These are phyloP conservation scores for Sporothrix euskadiensis DNA, from an alignment of 2,329 filamentous ascomycete genomes.

Conservation along the genomic window DNA sequence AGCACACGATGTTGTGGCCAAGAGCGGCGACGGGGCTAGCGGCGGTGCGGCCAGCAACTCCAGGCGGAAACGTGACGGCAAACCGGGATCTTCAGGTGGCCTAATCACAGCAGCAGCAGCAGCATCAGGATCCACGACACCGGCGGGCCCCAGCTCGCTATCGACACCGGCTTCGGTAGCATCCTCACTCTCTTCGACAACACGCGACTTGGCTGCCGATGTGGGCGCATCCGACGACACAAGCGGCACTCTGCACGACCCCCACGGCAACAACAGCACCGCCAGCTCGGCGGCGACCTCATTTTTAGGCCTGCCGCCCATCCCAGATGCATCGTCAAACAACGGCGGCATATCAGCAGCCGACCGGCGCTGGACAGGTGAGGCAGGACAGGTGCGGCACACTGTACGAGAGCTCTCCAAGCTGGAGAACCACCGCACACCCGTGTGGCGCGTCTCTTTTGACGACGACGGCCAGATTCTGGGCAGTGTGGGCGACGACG, in stretches of 20 bases:
- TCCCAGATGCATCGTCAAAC: slow-evolving; percentile 41
- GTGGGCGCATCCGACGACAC: neutral
- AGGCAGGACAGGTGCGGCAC: slow-evolving; percentile 67
- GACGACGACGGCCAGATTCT: slow-evolving; percentile 70
- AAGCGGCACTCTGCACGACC: slow-evolving; percentile 1
- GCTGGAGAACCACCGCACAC: slow-evolving; percentile 66
- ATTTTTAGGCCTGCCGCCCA: slow-evolving; percentile 19
- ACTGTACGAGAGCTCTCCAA: slow-evolving; percentile 63
- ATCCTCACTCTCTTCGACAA: slow-evolving; percentile 28
- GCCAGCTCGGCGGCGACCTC: slow-evolving; percentile 28
- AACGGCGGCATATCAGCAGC: slow-evolving; percentile 33
- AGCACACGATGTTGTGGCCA: slow-evolving; percentile 46
- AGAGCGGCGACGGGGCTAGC: slow-evolving; percentile 50
- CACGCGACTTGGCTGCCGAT: slow-evolving; percentile 18
- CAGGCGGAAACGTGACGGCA: slow-evolving; percentile 21
- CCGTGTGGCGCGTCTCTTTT: slow-evolving; percentile 75
- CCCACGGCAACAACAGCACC: slow-evolving; percentile 21
- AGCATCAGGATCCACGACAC: slow-evolving; percentile 7
- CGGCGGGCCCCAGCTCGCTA: slow-evolving; percentile 9
- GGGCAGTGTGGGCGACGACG: slow-evolving; percentile 75
- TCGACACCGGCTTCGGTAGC: slow-evolving; percentile 26
- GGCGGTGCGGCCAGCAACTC: slow-evolving; percentile 32
- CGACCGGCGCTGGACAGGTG: slow-evolving; percentile 56
- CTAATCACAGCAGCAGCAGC: slow-evolving; percentile 20
- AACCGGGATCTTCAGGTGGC: neutral